Percentiles rank a stretch among this genome's conserved stretches.
Conservation (phyloP, 306 rosid genomes). For the Glycine soja region DNA sequence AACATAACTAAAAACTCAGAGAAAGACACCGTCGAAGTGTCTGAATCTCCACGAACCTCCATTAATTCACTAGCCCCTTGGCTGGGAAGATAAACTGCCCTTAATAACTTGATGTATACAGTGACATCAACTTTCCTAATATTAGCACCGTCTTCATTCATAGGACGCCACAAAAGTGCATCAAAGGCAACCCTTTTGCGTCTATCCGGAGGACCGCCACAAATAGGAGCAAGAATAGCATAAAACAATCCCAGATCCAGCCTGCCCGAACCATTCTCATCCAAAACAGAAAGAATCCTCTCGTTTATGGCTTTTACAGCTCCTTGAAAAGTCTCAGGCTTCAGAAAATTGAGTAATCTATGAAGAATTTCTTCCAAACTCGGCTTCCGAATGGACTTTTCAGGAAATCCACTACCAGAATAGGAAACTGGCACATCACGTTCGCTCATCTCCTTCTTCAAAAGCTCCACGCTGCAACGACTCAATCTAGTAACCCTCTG, state of each 20-base stretch:
- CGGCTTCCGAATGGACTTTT: slow-evolving; percentile 92
- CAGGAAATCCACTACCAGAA: slow-evolving; percentile 85
- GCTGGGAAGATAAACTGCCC: slow-evolving; percentile 82
- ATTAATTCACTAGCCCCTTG: slow-evolving; percentile 73
- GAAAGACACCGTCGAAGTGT: slow-evolving; percentile 75
- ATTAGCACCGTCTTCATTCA: slow-evolving; percentile 80
- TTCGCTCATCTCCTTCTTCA: slow-evolving; percentile 92
- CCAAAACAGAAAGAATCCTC: slow-evolving; percentile 89
- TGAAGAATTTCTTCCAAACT: slow-evolving; percentile 89
- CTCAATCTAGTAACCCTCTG: slow-evolving; percentile 90
- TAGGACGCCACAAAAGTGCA: slow-evolving; percentile 95
- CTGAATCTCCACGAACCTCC: slow-evolving; percentile 81
- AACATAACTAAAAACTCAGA: slow-evolving; percentile 86
- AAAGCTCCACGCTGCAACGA: slow-evolving; percentile 83
- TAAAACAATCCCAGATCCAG: slow-evolving; percentile 91
- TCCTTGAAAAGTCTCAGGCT: slow-evolving; percentile 97
- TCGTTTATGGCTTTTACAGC: slow-evolving; percentile 93
- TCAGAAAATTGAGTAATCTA: slow-evolving; percentile 75
- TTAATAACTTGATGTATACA: slow-evolving; percentile 70
- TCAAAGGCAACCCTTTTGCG: slow-evolving; percentile 88
- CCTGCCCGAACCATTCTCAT: slow-evolving; percentile 82
- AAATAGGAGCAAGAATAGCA: slow-evolving; percentile 93
- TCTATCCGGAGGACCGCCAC: slow-evolving; percentile 81
- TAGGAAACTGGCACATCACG: slow-evolving; percentile 83
- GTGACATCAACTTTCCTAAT: slow-evolving; percentile 71